phyloP scores from a whole-genome alignment of 495 filamentous ascomycete genomes.

The Trypethelium eluteriae region DNA sequence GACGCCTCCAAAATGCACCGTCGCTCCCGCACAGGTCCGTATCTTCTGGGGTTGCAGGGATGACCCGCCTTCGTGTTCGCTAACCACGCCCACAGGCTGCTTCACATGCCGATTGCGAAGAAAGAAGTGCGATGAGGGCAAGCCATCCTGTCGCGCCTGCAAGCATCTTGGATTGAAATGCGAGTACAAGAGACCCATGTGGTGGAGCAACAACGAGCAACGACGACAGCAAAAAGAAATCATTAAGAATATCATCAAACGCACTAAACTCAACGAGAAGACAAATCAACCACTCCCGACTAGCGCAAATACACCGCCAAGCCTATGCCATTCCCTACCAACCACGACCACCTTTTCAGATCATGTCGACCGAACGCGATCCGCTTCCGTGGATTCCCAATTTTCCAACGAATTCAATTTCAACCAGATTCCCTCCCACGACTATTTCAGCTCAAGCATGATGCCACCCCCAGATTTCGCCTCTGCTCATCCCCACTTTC shows the following conservation, averaged over 20 bases:
- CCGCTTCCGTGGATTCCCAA: slow-evolving; percentile 70
- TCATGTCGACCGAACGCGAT: slow-evolving; percentile 60
- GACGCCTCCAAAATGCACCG: slow-evolving; percentile 80
- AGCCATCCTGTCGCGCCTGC: slow-evolving; percentile 80
- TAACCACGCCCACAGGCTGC: slow-evolving; percentile 59
- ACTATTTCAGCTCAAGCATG: slow-evolving; percentile 31
- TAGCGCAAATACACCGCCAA: slow-evolving; percentile 60
- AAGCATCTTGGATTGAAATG: slow-evolving; percentile 76
- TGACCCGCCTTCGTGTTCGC: slow-evolving; percentile 16
- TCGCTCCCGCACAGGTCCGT: slow-evolving; percentile 84
- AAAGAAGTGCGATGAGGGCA: slow-evolving; percentile 97
- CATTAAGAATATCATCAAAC: slow-evolving; percentile 96
- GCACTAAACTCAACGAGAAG: slow-evolving; percentile 90
- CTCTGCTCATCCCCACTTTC: slow-evolving; percentile 37
- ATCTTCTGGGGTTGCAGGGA: slow-evolving; percentile 18
- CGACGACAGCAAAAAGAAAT: slow-evolving; percentile 80
- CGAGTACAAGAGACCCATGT: slow-evolving; percentile 92
- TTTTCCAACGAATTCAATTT: slow-evolving; percentile 66
- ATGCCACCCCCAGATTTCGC: slow-evolving; percentile 37
- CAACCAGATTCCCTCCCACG: slow-evolving; percentile 47
- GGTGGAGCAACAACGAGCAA: slow-evolving; percentile 91
- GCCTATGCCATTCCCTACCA: slow-evolving; percentile 71
- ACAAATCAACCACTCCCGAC: slow-evolving; percentile 46
- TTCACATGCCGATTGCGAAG: slow-evolving; percentile 91
- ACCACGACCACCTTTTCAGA: slow-evolving; percentile 69